These are phyloP conservation scores for Kwoniella bestiolae DNA, from an alignment of 768 basidiomycete species.

Conservation along the genomic window DNA sequence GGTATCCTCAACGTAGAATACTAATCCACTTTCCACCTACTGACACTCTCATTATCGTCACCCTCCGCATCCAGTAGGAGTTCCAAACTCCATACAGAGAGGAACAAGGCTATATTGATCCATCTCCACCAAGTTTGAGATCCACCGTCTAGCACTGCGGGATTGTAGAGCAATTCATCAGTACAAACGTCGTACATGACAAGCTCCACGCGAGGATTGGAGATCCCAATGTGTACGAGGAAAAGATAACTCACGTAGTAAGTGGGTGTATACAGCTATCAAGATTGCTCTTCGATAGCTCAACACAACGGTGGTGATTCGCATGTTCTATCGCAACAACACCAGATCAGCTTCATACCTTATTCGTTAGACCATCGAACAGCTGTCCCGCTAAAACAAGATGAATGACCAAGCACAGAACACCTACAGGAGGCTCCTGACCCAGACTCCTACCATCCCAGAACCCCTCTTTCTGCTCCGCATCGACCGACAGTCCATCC, in stretches of 20 bases:
- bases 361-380: neutral
- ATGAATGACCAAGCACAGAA: neutral
- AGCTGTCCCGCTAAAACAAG: neutral
- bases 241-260: slow-evolving; percentile 47
- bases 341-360: neutral
- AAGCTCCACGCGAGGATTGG: neutral
- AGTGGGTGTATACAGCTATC: slow-evolving; percentile 58
- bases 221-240: neutral
- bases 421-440: slow-evolving; percentile 53
- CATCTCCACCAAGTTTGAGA: slow-evolving; percentile 58
- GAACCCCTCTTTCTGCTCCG: slow-evolving; percentile 34
- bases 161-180: slow-evolving; percentile 5
- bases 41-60: slow-evolving; percentile 53
- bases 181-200: neutral
- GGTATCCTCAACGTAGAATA: no score
- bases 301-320: slow-evolving; percentile 56
- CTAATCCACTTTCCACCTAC: slow-evolving; percentile 56
- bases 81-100: slow-evolving; percentile 56
- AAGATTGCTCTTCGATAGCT: slow-evolving; percentile 56
- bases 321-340: slow-evolving; percentile 41
- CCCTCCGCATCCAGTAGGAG: slow-evolving; percentile 52
- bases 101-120: slow-evolving; percentile 50
- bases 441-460: slow-evolving; percentile 53
- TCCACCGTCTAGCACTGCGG: slow-evolving; percentile 54
- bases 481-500: slow-evolving; percentile 34